Evolutionary conservation across 495 filamentous ascomycete species (phyloP).

Genomic region (Xylaria grammica): DNA sequence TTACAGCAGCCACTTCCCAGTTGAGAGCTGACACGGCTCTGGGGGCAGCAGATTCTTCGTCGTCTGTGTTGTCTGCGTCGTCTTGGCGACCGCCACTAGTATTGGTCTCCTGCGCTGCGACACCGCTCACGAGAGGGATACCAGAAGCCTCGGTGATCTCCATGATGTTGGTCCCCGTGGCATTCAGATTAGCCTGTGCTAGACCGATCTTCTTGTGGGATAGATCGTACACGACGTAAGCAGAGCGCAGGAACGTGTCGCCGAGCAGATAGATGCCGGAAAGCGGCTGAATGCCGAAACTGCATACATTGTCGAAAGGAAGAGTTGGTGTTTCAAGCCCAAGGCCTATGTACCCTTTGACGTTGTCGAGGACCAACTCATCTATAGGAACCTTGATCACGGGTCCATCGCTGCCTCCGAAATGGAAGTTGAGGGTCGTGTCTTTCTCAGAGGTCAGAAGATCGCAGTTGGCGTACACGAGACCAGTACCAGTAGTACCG

Average conservation of each 20-base stretch:
- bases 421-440: slow-evolving; percentile 67
- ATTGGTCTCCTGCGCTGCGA: slow-evolving; percentile 33
- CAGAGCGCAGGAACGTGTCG: slow-evolving; percentile 89
- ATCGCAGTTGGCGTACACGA: slow-evolving; percentile 53
- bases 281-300: slow-evolving; percentile 47
- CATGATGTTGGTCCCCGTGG: slow-evolving; percentile 55
- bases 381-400: slow-evolving; percentile 71
- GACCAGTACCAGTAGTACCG: slow-evolving; percentile 46
- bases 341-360: slow-evolving; percentile 32
- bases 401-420: slow-evolving; percentile 51
- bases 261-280: slow-evolving; percentile 57
- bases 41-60: slow-evolving; percentile 7
- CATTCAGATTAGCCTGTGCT: slow-evolving; percentile 85
- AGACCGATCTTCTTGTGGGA: slow-evolving; percentile 82
- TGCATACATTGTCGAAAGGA: slow-evolving; percentile 43
- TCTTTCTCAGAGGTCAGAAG: slow-evolving; percentile 62
- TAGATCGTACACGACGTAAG: slow-evolving; percentile 94
- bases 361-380: slow-evolving; percentile 74
- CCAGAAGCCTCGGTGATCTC: slow-evolving; percentile 48
- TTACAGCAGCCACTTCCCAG: slow-evolving; percentile 29
- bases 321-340: slow-evolving; percentile 30
- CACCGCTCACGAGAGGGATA: slow-evolving; percentile 48
- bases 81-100: slow-evolving; percentile 6
- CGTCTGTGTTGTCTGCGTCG: background rate
- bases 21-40: slow-evolving; percentile 26